phyloP scores from a whole-genome alignment of 2,329 filamentous ascomycete genomes.

The Hypoxylon sp. region DNA sequence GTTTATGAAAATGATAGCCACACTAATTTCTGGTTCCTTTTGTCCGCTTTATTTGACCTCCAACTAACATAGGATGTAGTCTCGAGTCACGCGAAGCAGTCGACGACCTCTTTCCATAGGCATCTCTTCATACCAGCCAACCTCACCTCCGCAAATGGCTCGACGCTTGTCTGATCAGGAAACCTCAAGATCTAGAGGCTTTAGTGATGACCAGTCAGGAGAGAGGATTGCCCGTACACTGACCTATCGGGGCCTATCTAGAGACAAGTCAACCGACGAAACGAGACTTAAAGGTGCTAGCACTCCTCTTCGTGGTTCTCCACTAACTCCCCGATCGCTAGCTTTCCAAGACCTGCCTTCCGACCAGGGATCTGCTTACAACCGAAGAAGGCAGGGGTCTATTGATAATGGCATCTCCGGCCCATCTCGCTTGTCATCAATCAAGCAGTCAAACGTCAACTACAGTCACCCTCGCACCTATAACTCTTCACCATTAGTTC shows the following conservation, averaged over 20 bases:
- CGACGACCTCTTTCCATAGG: slow-evolving; percentile 68
- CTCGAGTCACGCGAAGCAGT: slow-evolving; percentile 62
- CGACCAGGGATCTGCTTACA: slow-evolving; percentile 47
- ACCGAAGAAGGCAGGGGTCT: slow-evolving; percentile 60
- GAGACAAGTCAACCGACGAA: slow-evolving; percentile 59
- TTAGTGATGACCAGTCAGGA: slow-evolving; percentile 58
- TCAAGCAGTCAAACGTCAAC: slow-evolving; percentile 57
- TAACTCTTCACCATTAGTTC: slow-evolving; percentile 72
- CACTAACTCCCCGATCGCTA: slow-evolving; percentile 64
- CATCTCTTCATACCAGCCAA: slow-evolving; percentile 61
- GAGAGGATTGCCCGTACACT: slow-evolving; percentile 59
- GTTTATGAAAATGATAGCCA: neutral
- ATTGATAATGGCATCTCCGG: slow-evolving; percentile 60
- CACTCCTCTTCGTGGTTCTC: slow-evolving; percentile 58
- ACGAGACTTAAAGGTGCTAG: slow-evolving; percentile 56
- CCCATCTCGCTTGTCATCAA: slow-evolving; percentile 59
- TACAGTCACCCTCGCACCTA: slow-evolving; percentile 62
- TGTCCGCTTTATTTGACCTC: neutral
- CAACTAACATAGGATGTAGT: slow-evolving; percentile 55
- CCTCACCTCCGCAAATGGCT: slow-evolving; percentile 64
- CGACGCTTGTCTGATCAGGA: slow-evolving; percentile 71
- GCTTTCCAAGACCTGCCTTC: slow-evolving; percentile 60
- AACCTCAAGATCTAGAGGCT: slow-evolving; percentile 57
- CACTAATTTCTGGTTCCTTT: neutral
- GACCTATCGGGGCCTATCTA: slow-evolving; percentile 58